Percentiles rank a stretch among this genome's conserved stretches.
These are phyloP conservation scores for Malus hybrid DNA, from an alignment of 331 rosid genomes.

Conservation along the genomic window DNA sequence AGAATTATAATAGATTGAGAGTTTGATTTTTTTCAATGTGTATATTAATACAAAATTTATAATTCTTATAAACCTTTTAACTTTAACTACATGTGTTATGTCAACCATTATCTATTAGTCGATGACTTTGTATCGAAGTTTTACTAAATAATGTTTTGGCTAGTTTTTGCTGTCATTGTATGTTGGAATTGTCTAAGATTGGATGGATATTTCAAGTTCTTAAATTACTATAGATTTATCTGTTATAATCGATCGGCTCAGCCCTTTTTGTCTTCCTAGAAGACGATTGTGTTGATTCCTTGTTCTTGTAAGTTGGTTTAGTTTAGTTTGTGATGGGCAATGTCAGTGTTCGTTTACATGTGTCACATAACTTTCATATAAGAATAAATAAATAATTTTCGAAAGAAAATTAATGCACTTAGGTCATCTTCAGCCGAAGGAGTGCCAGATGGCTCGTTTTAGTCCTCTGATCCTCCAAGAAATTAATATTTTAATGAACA, in stretches of 20 bases:
- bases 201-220: background rate
- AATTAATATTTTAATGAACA: no score
- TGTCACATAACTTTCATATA: no score
- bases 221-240: background rate
- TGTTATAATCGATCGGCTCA: background rate
- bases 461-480: no score
- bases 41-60: no score
- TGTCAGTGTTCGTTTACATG: background rate
- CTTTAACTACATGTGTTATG: background rate
- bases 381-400: no score
- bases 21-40: no score
- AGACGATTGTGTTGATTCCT: background rate
- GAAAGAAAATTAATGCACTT: no score
- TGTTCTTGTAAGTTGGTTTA: background rate
- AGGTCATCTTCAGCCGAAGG: no score
- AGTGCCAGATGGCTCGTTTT: rapidly evolving
- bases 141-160: background rate
- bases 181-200: background rate
- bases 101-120: background rate
- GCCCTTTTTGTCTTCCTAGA: background rate
- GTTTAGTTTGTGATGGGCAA: background rate
- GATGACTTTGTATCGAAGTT: background rate
- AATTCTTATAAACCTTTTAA: background rate
- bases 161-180: background rate
- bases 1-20: no score